Base-by-base conservation (phyloP, 106 monocot species). In the Acorus calamus region DNA sequence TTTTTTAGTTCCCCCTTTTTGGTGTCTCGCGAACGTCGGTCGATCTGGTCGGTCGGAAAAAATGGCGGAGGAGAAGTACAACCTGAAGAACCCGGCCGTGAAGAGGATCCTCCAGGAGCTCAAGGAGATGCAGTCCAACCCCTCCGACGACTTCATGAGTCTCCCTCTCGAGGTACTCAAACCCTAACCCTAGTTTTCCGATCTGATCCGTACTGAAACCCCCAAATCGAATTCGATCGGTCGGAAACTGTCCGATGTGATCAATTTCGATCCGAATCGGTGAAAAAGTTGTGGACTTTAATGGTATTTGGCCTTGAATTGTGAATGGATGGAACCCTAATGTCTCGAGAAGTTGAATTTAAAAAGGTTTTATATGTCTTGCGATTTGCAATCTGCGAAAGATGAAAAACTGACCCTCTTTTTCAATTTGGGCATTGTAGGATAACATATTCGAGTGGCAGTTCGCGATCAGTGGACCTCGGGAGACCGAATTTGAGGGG, bases 381-480 rank as follows among this genome's bases (percentile, higher is more conserved):
- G 28, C 28, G 28, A 28, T 42, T 59, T 48, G 5, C 47, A 1
- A 28, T 13, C 6, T 7, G 0, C 8, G 9, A 28, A 7, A 5
- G 42, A 12, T 46, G 2, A 3, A 11, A 8, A 2, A n/a, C 46
- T 44, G 13, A 7, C 48, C n/a, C 8, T 46, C 52, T 9, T 66
- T 66, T 66, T 42, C 54, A 11, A 28, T 45, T 54, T 61, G 52
- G 60, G 11, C n/a, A 43, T 53, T 2, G 45, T 59, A 96, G 94
- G 94, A 96, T 59, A 83, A 91, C 59, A 85, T 96, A 76, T 91
- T 96, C 41, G 94, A 96, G 72, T 96, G 94, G 94, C 94, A 96
- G 45, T 96, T 96, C 65, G 94, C 94, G 9, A 87, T 96, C 11
- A 62, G 66, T 44, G 94, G 94, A 3, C 94, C 94, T 11, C 67